phyloP scores from a whole-genome alignment of 1,139 yeast species.

The Yamadazyma triangularis region DNA sequence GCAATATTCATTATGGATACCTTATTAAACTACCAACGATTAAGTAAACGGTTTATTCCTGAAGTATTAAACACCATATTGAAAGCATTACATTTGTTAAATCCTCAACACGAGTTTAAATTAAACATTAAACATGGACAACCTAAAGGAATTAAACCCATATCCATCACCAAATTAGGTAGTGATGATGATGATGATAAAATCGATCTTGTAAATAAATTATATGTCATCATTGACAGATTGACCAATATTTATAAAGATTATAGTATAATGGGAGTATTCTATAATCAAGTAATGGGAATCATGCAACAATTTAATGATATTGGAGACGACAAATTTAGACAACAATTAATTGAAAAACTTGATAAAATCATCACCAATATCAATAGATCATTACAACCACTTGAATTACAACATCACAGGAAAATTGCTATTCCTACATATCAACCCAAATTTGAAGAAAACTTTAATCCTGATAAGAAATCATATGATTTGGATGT shows the following conservation, averaged over 20 bases:
- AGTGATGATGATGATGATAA: slow-evolving; percentile 13
- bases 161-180: slow-evolving; percentile 18
- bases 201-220: slow-evolving; percentile 25
- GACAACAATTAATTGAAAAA: slow-evolving; percentile 35
- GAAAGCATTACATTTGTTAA: slow-evolving; percentile 6
- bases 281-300: slow-evolving; percentile 29
- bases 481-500: slow-evolving; percentile 84
- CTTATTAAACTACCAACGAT: slow-evolving; percentile 66
- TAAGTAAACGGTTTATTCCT: slow-evolving; percentile 78
- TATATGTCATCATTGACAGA: slow-evolving; percentile 25
- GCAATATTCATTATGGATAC: slow-evolving; percentile 63
- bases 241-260: slow-evolving; percentile 56
- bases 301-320: slow-evolving; percentile 5
- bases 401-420: slow-evolving; percentile 84
- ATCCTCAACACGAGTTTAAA: slow-evolving; percentile 1
- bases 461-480: slow-evolving; percentile 92
- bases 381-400: slow-evolving; percentile 44
- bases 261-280: slow-evolving; percentile 57
- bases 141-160: neutral
- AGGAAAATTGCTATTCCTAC: slow-evolving; percentile 82
- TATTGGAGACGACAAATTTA: slow-evolving; percentile 3
- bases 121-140: neutral
- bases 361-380: slow-evolving; percentile 39
- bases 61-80: slow-evolving; percentile 54
- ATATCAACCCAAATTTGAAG: slow-evolving; percentile 88